Evolutionary conservation across 805 yeast species (phyloP).

Genomic region (Yarrowia yakushimensis): DNA sequence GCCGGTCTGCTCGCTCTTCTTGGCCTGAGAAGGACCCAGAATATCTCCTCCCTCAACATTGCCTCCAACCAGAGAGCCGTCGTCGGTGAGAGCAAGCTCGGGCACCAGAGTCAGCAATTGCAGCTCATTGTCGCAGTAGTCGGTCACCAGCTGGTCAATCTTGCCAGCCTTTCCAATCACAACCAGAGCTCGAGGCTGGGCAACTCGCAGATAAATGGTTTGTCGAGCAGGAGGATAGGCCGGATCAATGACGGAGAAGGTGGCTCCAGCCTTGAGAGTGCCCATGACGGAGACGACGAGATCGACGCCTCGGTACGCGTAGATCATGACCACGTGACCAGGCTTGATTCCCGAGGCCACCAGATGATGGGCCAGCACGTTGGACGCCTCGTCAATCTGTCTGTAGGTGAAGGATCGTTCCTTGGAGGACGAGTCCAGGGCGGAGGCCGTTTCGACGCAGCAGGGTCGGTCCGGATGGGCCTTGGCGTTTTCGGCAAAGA

Average conservation of each 20-base stretch:
- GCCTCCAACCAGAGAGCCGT: slow-evolving; percentile 64
- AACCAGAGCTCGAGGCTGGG: slow-evolving; percentile 86
- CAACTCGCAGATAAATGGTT: slow-evolving; percentile 86
- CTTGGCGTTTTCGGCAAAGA: slow-evolving; percentile 82
- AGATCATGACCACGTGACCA: slow-evolving; percentile 97
- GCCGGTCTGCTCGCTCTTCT: slow-evolving; percentile 64
- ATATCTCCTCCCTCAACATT: slow-evolving; percentile 44
- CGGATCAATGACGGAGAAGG: slow-evolving; percentile 97
- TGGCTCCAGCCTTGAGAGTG: slow-evolving; percentile 96
- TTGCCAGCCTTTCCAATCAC: slow-evolving; percentile 88
- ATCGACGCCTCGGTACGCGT: slow-evolving; percentile 97
- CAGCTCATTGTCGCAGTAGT: slow-evolving; percentile 70
- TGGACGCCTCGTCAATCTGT: slow-evolving; percentile 90
- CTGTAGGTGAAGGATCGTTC: slow-evolving; percentile 76
- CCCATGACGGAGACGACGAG: slow-evolving; percentile 96
- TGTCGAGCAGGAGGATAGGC: slow-evolving; percentile 99
- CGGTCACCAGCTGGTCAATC: slow-evolving; percentile 70
- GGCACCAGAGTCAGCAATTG: slow-evolving; percentile 71
- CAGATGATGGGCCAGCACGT: slow-evolving; percentile 85
- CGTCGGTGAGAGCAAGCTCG: slow-evolving; percentile 68
- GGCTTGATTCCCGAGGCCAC: slow-evolving; percentile 73
- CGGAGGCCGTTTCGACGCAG: slow-evolving; percentile 84
- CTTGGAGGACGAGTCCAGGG: slow-evolving; percentile 44
- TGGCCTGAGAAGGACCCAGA: slow-evolving; percentile 46
- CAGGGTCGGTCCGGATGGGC: slow-evolving; percentile 82